Percentiles rank a stretch among this genome's conserved stretches.
phyloP scores from a whole-genome alignment of 108 stramenopile genomes.

The Aurantiochytrium sp. region DNA sequence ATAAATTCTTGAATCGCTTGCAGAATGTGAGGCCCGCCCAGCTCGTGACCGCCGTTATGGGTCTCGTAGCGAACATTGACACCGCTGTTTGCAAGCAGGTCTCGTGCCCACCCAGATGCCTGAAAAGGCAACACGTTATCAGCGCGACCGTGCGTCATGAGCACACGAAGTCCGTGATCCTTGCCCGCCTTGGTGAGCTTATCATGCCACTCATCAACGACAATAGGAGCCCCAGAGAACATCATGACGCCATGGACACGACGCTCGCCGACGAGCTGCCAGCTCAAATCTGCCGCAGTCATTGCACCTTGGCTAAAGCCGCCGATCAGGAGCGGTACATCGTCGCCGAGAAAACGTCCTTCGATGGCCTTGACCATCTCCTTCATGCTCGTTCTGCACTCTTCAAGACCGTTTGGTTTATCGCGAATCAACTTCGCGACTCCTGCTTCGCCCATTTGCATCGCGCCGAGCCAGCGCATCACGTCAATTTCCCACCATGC shows the following conservation, averaged over 20 bases:
- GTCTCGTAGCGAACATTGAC: not conserved
- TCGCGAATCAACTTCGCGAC: not conserved
- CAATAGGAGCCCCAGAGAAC: slow-evolving; percentile 6
- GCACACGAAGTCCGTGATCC: not conserved
- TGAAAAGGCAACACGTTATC: not conserved
- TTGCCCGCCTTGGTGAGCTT: not conserved
- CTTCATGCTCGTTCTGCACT: not conserved
- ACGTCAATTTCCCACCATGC: slow-evolving; percentile 18
- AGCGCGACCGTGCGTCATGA: not conserved
- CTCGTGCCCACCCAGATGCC: not conserved
- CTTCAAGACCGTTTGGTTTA: not conserved
- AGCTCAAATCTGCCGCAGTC: not conserved
- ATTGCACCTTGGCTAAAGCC: not conserved
- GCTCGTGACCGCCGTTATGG: not conserved
- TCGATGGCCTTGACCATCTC: not conserved
- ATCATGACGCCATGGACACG: not conserved
- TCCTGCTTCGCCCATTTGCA: not conserved
- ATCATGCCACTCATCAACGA: not conserved
- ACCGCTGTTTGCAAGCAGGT: not conserved
- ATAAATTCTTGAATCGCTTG: not conserved
- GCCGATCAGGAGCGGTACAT: not conserved
- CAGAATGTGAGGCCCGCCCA: not conserved
- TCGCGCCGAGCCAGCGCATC: not conserved
- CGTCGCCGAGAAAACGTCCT: not conserved
- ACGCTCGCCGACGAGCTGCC: not conserved